These are phyloP conservation scores for Casaregolazyma suthepensis DNA, from an alignment of 1,139 yeast genomes.

Conservation along the genomic window DNA sequence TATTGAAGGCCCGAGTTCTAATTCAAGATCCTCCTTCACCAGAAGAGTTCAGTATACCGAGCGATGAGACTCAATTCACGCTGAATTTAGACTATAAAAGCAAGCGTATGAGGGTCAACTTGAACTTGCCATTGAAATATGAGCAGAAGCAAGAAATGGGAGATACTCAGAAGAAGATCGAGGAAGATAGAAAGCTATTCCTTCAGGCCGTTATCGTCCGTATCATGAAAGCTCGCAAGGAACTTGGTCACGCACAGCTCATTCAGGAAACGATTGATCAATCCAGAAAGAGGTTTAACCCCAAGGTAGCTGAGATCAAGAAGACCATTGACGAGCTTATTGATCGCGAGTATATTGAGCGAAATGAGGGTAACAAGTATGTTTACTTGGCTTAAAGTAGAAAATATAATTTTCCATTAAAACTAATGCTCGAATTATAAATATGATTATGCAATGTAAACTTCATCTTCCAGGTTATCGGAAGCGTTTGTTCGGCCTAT, in stretches of 20 bases:
- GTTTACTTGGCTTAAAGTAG: constrained; percentile 61
- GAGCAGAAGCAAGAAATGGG: constrained; percentile 75
- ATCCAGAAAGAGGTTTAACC: constrained; percentile 76
- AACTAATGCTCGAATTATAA: neutral
- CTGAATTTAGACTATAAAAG: constrained; percentile 79
- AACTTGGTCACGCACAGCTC: constrained; percentile 68
- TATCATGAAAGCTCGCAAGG: constrained; percentile 90
- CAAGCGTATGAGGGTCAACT: constrained; percentile 76
- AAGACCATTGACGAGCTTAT: constrained; percentile 79
- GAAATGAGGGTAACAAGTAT: constrained; percentile 70
- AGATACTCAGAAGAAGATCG: constrained; percentile 78
- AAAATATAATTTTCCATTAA: neutral
- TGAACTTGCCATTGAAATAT: constrained; percentile 73
- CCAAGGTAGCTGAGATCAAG: constrained; percentile 80
- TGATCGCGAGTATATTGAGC: constrained; percentile 77
- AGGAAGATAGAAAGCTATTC: constrained; percentile 78
- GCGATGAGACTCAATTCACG: constrained; percentile 55
- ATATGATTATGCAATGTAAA: constrained; percentile 11
- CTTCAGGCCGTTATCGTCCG: constrained; percentile 92
- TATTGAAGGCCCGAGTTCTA: constrained; percentile 71
- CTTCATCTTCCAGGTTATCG: constrained; percentile 22
- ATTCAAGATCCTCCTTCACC: constrained; percentile 42
- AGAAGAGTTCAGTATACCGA: constrained; percentile 24
- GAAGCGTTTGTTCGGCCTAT: constrained; percentile 46
- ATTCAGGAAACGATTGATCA: constrained; percentile 88